Evolutionary conservation across 176 grass and related monocot species (phyloP).

Genomic region (Musa troglodytarum): DNA sequence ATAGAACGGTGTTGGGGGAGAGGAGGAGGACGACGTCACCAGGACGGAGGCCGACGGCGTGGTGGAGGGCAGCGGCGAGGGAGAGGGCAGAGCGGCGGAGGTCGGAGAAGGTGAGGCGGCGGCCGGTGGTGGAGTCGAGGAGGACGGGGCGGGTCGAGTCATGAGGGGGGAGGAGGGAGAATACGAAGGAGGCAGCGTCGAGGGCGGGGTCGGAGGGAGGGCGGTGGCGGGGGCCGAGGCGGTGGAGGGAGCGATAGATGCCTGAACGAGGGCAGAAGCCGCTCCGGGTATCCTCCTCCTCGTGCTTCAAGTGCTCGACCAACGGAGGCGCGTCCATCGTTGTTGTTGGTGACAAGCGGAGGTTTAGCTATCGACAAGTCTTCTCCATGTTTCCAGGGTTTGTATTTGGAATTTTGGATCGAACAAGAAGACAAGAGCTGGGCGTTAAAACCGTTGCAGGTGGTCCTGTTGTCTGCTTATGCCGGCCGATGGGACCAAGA

Average conservation of each 20-base stretch:
- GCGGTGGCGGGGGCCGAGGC: background rate
- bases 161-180: conserved; percentile 23
- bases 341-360: background rate
- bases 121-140: conserved; percentile 26
- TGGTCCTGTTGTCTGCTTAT: background rate
- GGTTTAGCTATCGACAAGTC: too few species aligned
- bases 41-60: conserved; percentile 34
- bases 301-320: background rate
- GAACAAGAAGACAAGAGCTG: background rate
- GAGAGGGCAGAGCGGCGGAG: conserved; percentile 36
- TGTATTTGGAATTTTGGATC: background rate
- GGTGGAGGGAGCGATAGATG: conserved; percentile 7
- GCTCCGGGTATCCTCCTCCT: background rate
- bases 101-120: conserved; percentile 25
- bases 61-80: conserved; percentile 38
- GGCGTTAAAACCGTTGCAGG: background rate
- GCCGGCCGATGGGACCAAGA: background rate
- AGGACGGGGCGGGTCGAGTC: background rate
- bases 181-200: conserved; percentile 28
- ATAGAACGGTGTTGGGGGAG: conserved; percentile 25
- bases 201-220: background rate
- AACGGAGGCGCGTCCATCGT: background rate
- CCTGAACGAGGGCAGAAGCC: conserved; percentile 4
- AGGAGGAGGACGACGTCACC: conserved; percentile 43
- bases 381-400: too few species aligned